Percentiles rank a stretch among this genome's conserved stretches.
phyloP scores from a whole-genome alignment of 768 basidiomycete species.

The Auricularia auricula-judae region DNA sequence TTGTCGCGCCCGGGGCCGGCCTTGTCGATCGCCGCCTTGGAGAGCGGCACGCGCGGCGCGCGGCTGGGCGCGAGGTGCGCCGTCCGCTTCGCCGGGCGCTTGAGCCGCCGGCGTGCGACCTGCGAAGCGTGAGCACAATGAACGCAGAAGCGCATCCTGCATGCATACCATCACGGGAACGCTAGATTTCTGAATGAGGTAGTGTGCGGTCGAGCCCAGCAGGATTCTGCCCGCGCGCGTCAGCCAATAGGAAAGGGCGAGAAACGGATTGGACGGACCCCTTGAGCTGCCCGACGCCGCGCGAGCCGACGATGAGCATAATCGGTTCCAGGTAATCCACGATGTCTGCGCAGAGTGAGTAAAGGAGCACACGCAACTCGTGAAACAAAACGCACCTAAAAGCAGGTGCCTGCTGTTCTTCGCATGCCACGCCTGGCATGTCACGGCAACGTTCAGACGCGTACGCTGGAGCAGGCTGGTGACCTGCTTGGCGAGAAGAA shows the following conservation, averaged over 20 bases:
- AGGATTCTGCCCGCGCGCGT: slow-evolving; percentile 35
- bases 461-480: slow-evolving; percentile 88
- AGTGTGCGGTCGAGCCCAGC: slow-evolving; percentile 91
- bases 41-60: slow-evolving; percentile 73
- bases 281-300: slow-evolving; percentile 81
- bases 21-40: slow-evolving; percentile 79
- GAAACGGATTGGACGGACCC: slow-evolving; percentile 29
- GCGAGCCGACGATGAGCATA: slow-evolving; percentile 93
- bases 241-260: slow-evolving; percentile 25
- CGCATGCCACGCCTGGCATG: slow-evolving; percentile 96
- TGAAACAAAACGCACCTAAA: slow-evolving; percentile 37
- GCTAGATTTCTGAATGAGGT: slow-evolving; percentile 87
- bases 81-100: slow-evolving; percentile 67
- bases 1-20: slow-evolving; percentile 70
- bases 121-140: too few relatives aligned
- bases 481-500: slow-evolving; percentile 81
- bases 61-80: slow-evolving; percentile 60
- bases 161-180: slow-evolving; percentile 76
- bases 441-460: slow-evolving; percentile 69
- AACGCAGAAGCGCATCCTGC: too few relatives aligned
- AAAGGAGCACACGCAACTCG: neutral
- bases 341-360: slow-evolving; percentile 39
- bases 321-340: slow-evolving; percentile 80
- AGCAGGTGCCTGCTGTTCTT: slow-evolving; percentile 89
- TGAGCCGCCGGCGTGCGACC: slow-evolving; percentile 77